These are phyloP conservation scores for Eucalyptus cladocalyx DNA, from an alignment of 345 rosid species.

Conservation along the genomic window DNA sequence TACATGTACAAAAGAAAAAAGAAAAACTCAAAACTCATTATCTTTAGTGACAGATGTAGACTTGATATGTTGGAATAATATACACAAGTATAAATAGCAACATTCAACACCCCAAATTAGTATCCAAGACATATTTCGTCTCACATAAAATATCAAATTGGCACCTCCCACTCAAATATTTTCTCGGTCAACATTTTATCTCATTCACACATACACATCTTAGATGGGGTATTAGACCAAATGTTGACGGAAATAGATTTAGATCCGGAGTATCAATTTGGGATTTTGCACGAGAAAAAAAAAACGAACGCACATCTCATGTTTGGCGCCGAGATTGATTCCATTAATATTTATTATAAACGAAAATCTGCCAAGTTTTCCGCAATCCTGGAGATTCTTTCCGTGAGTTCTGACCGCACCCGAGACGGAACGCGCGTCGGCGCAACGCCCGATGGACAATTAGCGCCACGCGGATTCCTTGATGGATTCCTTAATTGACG, in stretches of 20 bases:
- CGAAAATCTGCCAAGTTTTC: neutral
- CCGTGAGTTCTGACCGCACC: neutral
- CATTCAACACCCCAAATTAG: too few relatives aligned
- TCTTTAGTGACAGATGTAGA: neutral
- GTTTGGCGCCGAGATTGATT: neutral
- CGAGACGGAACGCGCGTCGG: neutral
- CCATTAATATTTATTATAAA: neutral
- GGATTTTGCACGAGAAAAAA: neutral
- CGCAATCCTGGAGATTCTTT: neutral
- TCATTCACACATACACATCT: neutral
- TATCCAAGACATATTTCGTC: neutral
- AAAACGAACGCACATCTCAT: rapidly evolving
- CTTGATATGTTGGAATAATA: neutral
- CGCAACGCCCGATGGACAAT: neutral
- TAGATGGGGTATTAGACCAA: neutral
- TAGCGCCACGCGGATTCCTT: neutral
- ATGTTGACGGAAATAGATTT: neutral
- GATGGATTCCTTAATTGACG: neutral
- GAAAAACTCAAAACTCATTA: neutral
- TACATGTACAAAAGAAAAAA: rapidly evolving
- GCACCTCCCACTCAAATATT: rapidly evolving
- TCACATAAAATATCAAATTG: rapidly evolving
- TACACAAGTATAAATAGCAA: neutral
- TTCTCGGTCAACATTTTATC: neutral
- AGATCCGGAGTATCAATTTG: rapidly evolving